Evolutionary conservation across 169 alveolate genomes (phyloP).

Genomic region (Cryptosporidium bovis): DNA sequence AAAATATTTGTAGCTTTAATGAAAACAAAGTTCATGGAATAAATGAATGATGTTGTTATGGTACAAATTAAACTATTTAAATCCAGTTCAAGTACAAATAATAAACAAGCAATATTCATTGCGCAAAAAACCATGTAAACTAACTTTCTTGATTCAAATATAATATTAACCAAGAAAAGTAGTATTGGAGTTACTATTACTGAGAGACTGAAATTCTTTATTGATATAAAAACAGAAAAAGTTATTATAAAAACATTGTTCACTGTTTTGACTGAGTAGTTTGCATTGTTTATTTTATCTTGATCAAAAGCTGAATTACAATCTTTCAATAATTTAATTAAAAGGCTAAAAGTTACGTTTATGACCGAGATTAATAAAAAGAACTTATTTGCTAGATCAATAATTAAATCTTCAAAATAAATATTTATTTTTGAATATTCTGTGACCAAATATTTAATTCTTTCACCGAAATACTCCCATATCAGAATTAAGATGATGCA

Average conservation of each 20-base stretch:
- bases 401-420: slow-evolving; percentile 4
- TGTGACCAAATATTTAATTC: neutral
- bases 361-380: too few relatives aligned
- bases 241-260: slow-evolving; percentile 8
- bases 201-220: slow-evolving; percentile 33
- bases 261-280: neutral
- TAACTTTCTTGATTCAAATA: neutral
- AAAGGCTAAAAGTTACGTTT: too few relatives aligned
- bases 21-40: neutral
- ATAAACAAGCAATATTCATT: neutral
- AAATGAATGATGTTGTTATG: neutral
- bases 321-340: too few relatives aligned
- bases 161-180: neutral
- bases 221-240: slow-evolving; percentile 28
- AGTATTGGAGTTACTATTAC: slow-evolving; percentile 8
- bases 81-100: neutral
- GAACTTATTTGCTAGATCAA: neutral
- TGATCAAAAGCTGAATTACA: too few relatives aligned
- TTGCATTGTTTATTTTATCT: neutral
- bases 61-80: neutral
- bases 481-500: neutral
- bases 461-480: neutral
- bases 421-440: neutral
- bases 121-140: neutral
- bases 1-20: too few relatives aligned